Conservation (phyloP, 2,329 filamentous ascomycete genomes). For the Neodidymelliopsis sp. region DNA sequence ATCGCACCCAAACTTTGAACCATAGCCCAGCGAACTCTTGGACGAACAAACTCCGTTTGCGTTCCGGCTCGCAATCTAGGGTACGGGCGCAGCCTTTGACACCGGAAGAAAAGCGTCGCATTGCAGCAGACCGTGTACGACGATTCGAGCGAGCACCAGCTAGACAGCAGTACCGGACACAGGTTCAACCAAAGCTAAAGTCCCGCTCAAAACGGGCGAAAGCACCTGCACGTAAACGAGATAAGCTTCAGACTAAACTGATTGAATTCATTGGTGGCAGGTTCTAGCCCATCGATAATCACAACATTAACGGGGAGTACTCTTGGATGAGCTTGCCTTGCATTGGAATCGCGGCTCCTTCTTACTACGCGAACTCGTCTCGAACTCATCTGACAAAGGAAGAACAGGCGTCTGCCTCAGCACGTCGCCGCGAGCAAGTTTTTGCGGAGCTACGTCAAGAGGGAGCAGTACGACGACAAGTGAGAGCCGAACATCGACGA, state of each 20-base stretch:
- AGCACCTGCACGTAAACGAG: not conserved
- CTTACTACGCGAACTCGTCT: not conserved
- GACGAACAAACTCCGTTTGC: not conserved
- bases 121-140: constrained; percentile 10
- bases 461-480: not conserved
- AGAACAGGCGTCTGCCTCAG: constrained; percentile 3
- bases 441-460: constrained; percentile 8
- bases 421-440: constrained; percentile 2
- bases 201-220: too few species aligned
- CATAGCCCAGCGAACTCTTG: not conserved
- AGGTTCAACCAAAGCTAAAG: too few species aligned
- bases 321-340: constrained; percentile 9
- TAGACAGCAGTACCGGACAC: too few species aligned
- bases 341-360: constrained; percentile 4
- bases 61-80: not conserved
- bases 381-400: constrained; percentile 2
- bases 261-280: not conserved
- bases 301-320: not conserved
- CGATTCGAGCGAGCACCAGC: constrained; percentile 9
- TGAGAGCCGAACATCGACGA: constrained; percentile 1
- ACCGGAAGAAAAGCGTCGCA: constrained; percentile 1
- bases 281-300: not conserved
- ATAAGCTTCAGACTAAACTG: constrained; percentile 1
- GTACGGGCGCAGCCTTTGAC: not conserved
- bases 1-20: not conserved